A percentile compares a stretch with the other conserved stretches of the same genome.
Conservation (phyloP, 306 rosid genomes). For the Malus asiatica region DNA sequence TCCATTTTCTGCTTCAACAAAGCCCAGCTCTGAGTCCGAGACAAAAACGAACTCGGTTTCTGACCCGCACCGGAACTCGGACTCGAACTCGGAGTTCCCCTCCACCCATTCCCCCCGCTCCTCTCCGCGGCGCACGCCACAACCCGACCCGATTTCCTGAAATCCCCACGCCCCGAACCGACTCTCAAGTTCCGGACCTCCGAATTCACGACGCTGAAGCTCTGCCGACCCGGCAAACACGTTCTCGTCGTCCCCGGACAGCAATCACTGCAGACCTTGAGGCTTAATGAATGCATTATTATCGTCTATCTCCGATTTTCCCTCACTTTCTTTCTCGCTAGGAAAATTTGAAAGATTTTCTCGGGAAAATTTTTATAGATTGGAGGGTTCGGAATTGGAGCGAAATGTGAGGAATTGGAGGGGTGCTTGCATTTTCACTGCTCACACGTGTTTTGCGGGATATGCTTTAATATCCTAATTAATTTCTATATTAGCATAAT, state of each 20-base stretch:
- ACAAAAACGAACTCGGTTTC: constrained; percentile 45
- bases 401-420: neutral
- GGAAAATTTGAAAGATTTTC: neutral
- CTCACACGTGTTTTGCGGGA: constrained; percentile 7
- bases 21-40: constrained; percentile 74
- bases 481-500: neutral
- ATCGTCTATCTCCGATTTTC: neutral
- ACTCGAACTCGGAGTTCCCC: constrained; percentile 33
- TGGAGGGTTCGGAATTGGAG: neutral
- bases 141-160: constrained; percentile 19
- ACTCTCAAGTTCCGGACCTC: constrained; percentile 17
- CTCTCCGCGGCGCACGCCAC: constrained; percentile 45
- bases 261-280: constrained; percentile 37
- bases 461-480: neutral
- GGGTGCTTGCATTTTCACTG: neutral
- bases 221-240: constrained; percentile 25
- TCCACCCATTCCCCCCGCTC: constrained; percentile 29
- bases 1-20: constrained; percentile 82
- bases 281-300: constrained; percentile 58
- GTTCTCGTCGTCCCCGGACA: constrained; percentile 18
- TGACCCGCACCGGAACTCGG: constrained; percentile 24
- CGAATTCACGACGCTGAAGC: constrained; percentile 10
- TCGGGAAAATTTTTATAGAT: neutral
- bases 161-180: constrained; percentile 6
- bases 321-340: neutral